phyloP scores from a whole-genome alignment of 2,329 filamentous ascomycete genomes.

The Setomelanomma holmii region DNA sequence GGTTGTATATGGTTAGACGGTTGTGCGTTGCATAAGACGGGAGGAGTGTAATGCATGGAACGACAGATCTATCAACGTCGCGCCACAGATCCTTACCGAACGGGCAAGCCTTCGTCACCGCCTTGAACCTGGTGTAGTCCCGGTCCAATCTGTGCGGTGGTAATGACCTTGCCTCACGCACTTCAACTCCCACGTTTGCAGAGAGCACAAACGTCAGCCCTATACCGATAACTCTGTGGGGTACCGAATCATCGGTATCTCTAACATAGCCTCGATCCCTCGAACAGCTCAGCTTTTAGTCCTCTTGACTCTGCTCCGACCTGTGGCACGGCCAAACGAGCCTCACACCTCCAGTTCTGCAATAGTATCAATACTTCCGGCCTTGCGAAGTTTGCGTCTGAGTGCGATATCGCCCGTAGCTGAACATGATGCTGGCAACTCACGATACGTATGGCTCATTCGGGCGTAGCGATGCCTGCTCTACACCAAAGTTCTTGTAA shows the following conservation, averaged over 20 bases:
- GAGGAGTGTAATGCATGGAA: slow-evolving; percentile 13
- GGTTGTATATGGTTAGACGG: slow-evolving; percentile 8
- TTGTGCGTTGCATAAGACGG: slow-evolving; percentile 22
- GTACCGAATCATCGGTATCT: slow-evolving; percentile 13
- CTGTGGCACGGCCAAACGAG: slow-evolving; percentile 11
- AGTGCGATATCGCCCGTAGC: slow-evolving; percentile 13
- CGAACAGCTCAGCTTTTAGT: slow-evolving; percentile 23
- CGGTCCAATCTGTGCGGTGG: slow-evolving; percentile 2
- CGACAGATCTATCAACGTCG: slow-evolving; percentile 19
- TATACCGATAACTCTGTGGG: slow-evolving; percentile 25
- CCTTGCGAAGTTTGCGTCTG: slow-evolving; percentile 13
- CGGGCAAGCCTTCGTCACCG: slow-evolving; percentile 16
- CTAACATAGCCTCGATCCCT: slow-evolving; percentile 27
- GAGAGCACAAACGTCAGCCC: slow-evolving; percentile 26
- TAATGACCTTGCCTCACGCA: slow-evolving; percentile 13
- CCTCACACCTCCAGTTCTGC: slow-evolving; percentile 9
- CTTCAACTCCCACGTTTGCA: slow-evolving; percentile 9
- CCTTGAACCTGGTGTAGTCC: slow-evolving; percentile 12
- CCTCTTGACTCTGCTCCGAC: slow-evolving; percentile 12
- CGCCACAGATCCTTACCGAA: slow-evolving; percentile 10
- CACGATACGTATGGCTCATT: slow-evolving; percentile 15
- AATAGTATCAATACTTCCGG: slow-evolving; percentile 11
- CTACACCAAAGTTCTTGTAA: slow-evolving; percentile 19
- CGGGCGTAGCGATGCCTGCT: slow-evolving; percentile 16
- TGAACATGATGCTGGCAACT: slow-evolving; percentile 22